Evolutionary conservation across 371 early-diverging fungal species (phyloP).

Genomic region (Blakeslea trispora): DNA sequence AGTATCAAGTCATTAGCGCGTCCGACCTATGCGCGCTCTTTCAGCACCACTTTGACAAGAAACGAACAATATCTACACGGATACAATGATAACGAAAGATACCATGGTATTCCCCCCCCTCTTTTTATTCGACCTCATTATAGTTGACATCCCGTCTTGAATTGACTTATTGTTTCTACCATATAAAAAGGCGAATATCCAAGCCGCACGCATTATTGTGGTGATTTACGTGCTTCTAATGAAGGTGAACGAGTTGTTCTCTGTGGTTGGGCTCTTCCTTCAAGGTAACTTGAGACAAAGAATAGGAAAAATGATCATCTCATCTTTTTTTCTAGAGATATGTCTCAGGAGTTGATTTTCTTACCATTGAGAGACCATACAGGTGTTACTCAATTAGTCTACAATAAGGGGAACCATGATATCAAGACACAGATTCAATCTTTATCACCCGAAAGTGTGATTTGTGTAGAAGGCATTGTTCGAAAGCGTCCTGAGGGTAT

Average conservation of each 20-base stretch:
- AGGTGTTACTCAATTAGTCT: slow-evolving; percentile 69
- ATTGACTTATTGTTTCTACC: too few relatives aligned
- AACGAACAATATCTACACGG: slow-evolving; percentile 29
- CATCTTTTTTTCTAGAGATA: slow-evolving; percentile 38
- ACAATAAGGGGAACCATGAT: too few relatives aligned
- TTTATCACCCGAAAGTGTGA: slow-evolving; percentile 65
- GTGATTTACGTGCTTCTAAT: slow-evolving; percentile 54
- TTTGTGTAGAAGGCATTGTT: slow-evolving; percentile 67
- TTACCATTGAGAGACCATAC: slow-evolving; percentile 69
- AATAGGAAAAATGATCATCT: too few relatives aligned
- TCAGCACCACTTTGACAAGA: not conserved
- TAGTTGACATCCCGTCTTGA: not conserved
- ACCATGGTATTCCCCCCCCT: slow-evolving; percentile 32
- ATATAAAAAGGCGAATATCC: slow-evolving; percentile 56
- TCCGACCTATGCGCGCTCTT: not conserved
- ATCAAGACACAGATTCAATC: slow-evolving; percentile 44
- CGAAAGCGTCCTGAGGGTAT: slow-evolving; percentile 53
- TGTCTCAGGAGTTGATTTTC: slow-evolving; percentile 67
- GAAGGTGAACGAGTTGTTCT: slow-evolving; percentile 66
- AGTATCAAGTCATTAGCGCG: not conserved
- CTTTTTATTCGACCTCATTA: not conserved
- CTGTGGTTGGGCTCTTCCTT: slow-evolving; percentile 76
- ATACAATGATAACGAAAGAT: slow-evolving; percentile 42
- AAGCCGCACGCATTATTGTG: slow-evolving; percentile 72
- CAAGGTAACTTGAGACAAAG: slow-evolving; percentile 65